Percentiles rank a stretch among this genome's conserved stretches.
phyloP scores from a whole-genome alignment of 2,329 filamentous ascomycete genomes.

The Aspergillus sp. region DNA sequence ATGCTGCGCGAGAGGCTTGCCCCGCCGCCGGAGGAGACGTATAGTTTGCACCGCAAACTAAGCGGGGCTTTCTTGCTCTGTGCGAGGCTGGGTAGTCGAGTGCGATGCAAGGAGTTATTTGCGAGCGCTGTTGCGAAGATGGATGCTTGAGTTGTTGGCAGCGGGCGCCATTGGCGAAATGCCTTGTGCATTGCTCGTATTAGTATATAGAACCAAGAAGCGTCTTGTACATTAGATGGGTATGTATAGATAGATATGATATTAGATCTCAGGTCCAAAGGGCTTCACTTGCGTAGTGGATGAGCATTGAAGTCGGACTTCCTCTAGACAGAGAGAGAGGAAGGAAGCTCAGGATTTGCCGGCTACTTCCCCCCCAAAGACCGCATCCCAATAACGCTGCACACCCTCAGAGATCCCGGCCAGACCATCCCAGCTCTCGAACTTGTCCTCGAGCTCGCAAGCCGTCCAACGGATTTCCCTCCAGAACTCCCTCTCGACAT shows the following conservation, averaged over 20 bases:
- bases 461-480: slow-evolving; percentile 29
- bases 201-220: neutral
- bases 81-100: slow-evolving; percentile 71
- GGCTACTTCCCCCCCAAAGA: slow-evolving; percentile 21
- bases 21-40: slow-evolving; percentile 94
- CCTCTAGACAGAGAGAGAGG: too few relatives aligned
- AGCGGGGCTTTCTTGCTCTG: slow-evolving; percentile 92
- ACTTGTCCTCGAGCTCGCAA: slow-evolving; percentile 27
- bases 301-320: too few relatives aligned
- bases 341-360: too few relatives aligned
- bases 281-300: slow-evolving; percentile 4
- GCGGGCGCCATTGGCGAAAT: too few relatives aligned
- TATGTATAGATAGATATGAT: slow-evolving; percentile 3
- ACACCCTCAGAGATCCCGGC: slow-evolving; percentile 24
- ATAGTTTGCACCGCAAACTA: slow-evolving; percentile 86
- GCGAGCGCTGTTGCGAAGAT: slow-evolving; percentile 22
- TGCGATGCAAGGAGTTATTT: slow-evolving; percentile 75
- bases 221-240: slow-evolving; percentile 7
- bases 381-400: slow-evolving; percentile 25
- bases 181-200: too few relatives aligned
- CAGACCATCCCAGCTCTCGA: slow-evolving; percentile 23
- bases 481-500: slow-evolving; percentile 32
- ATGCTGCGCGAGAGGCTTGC: slow-evolving; percentile 85
- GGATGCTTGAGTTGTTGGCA: too few relatives aligned
- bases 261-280: slow-evolving; percentile 2